Conservation (phyloP, 805 yeast species). For the Cyberlindnera mrakii region DNA sequence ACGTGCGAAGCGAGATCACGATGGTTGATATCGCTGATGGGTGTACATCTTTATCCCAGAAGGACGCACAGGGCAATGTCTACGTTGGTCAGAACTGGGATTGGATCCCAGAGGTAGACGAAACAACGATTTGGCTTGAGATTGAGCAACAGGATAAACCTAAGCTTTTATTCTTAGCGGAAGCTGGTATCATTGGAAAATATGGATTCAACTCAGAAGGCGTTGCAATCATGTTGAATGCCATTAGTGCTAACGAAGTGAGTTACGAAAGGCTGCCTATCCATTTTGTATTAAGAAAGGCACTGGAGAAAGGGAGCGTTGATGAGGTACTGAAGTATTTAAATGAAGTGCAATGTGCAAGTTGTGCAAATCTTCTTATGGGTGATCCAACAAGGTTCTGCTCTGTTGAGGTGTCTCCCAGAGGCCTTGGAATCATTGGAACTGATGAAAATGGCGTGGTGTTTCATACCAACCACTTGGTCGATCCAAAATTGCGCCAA, state of each 20-base stretch:
- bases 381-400: conserved; percentile 19
- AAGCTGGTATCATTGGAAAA: conserved; percentile 23
- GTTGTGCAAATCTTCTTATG: conserved; percentile 20
- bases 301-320: conserved; percentile 23
- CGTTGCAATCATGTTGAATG: conserved; percentile 19
- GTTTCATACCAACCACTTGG: conserved; percentile 23
- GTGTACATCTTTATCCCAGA: conserved; percentile 30
- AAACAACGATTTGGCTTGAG: conserved; percentile 21
- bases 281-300: conserved; percentile 30
- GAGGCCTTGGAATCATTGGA: conserved; percentile 10
- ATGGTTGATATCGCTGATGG: conserved; percentile 31
- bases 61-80: conserved; percentile 20
- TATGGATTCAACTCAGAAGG: conserved; percentile 20
- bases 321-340: conserved; percentile 13
- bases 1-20: conserved; percentile 34
- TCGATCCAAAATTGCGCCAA: conserved; percentile 4
- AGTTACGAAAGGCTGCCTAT: conserved; percentile 28
- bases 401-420: conserved; percentile 21
- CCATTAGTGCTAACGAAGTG: conserved; percentile 22
- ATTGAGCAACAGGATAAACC: conserved; percentile 20
- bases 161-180: conserved; percentile 21
- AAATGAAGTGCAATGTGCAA: conserved; percentile 17
- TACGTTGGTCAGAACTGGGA: conserved; percentile 37
- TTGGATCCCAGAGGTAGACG: conserved; percentile 28
- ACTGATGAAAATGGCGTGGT: conserved; percentile 14